Conservation (phyloP, 2,329 filamentous ascomycete genomes). For the Cladosporium sp. region DNA sequence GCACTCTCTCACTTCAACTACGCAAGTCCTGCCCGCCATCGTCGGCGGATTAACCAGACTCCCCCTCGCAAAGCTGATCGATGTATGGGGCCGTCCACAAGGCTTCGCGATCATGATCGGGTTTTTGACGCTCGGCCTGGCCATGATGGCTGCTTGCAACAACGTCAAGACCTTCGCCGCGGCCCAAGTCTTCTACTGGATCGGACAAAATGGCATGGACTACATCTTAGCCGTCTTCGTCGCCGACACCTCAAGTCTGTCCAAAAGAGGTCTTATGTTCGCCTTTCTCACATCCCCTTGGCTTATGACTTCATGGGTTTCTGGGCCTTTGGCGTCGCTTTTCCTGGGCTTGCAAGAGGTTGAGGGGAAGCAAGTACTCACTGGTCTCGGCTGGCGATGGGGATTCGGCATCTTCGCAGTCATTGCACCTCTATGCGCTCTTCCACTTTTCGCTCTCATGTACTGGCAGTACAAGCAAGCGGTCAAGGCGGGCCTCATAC, state of each 20-base stretch:
- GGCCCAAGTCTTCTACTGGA: constrained; percentile 58
- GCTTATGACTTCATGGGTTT: constrained; percentile 58
- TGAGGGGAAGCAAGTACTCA: not conserved
- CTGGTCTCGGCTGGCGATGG: constrained; percentile 53
- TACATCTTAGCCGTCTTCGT: constrained; percentile 60
- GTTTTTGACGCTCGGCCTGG: constrained; percentile 48
- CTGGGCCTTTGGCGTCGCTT: constrained; percentile 36
- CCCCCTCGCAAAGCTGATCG: constrained; percentile 60
- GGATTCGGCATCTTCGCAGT: constrained; percentile 62
- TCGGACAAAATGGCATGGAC: constrained; percentile 53
- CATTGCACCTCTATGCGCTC: constrained; percentile 53
- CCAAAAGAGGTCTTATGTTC: constrained; percentile 59
- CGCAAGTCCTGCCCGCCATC: constrained; percentile 48
- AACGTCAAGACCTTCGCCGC: constrained; percentile 57
- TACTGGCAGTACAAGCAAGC: constrained; percentile 57
- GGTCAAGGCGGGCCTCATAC: constrained; percentile 46
- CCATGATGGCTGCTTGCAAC: constrained; percentile 60
- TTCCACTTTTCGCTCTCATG: constrained; percentile 55
- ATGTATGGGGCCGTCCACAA: constrained; percentile 61
- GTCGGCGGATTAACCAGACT: constrained; percentile 57
- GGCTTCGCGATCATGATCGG: constrained; percentile 52
- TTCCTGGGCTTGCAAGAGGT: constrained; percentile 15
- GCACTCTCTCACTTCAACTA: constrained; percentile 40
- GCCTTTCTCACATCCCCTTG: constrained; percentile 59
- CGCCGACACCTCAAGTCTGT: constrained; percentile 59